Evolutionary conservation across 805 yeast species (phyloP).

Genomic region (Saturnispora gosingensis): DNA sequence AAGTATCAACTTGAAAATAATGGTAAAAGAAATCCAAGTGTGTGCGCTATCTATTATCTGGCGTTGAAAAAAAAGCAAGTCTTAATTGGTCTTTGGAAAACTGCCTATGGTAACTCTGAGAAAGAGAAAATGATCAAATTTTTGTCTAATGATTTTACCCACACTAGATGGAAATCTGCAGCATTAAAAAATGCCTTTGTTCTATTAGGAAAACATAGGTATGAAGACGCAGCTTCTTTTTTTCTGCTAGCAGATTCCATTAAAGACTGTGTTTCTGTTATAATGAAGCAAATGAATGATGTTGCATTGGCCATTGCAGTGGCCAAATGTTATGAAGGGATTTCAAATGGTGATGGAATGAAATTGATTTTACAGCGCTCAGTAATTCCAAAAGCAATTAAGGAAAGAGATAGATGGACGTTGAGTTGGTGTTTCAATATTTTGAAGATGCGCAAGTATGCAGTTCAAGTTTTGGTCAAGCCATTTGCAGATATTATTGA

Average conservation of each 20-base stretch:
- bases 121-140: constrained; percentile 74
- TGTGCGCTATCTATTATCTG: constrained; percentile 64
- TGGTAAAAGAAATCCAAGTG: constrained; percentile 58
- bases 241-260: constrained; percentile 71
- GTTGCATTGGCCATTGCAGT: constrained; percentile 69
- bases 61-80: constrained; percentile 73
- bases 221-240: constrained; percentile 79
- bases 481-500: constrained; percentile 35
- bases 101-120: constrained; percentile 66
- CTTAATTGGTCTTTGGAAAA: constrained; percentile 75
- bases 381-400: constrained; percentile 48
- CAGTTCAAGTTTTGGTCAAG: constrained; percentile 59
- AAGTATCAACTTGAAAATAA: constrained; percentile 29
- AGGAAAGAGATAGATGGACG: constrained; percentile 69
- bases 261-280: constrained; percentile 67
- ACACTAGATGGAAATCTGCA: constrained; percentile 75
- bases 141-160: constrained; percentile 64
- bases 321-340: constrained; percentile 61
- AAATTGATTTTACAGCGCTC: constrained; percentile 38
- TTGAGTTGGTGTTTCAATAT: constrained; percentile 77
- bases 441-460: constrained; percentile 34
- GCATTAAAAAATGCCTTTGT: constrained; percentile 92
- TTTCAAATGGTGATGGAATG: constrained; percentile 48
- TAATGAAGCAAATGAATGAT: constrained; percentile 60
- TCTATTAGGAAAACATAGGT: constrained; percentile 78